phyloP scores from a whole-genome alignment of 2,329 filamentous ascomycete genomes.

The Ambrosiella beaveri region DNA sequence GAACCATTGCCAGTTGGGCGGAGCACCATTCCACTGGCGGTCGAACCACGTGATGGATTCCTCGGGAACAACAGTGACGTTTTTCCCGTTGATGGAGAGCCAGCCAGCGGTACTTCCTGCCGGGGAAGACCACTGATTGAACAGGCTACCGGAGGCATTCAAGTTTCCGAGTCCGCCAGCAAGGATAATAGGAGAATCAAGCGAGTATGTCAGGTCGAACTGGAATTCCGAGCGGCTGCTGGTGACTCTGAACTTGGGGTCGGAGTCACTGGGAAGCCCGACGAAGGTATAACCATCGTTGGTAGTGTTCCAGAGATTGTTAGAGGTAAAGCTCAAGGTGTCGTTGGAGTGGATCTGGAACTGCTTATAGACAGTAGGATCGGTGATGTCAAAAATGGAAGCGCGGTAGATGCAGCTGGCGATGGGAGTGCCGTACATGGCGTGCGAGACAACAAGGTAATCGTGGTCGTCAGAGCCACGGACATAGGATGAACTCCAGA shows the following conservation, averaged over 20 bases:
- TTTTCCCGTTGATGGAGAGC: neutral
- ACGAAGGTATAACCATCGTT: neutral
- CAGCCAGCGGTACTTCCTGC: neutral
- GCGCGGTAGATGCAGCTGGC: neutral
- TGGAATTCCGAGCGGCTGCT: neutral
- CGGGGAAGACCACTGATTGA: neutral
- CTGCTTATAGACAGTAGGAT: neutral
- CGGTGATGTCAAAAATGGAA: neutral
- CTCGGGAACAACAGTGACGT: neutral
- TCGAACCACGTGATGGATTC: neutral
- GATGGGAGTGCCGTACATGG: neutral
- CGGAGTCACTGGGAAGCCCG: neutral
- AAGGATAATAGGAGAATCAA: neutral
- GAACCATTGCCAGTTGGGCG: neutral
- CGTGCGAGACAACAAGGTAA: neutral
- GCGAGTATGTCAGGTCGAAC: neutral
- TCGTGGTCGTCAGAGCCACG: neutral
- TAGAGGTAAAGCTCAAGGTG: neutral
- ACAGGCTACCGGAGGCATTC: neutral
- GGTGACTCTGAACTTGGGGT: neutral
- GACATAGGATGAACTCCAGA: neutral
- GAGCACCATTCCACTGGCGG: neutral
- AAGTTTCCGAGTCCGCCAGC: neutral
- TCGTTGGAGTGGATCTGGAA: neutral
- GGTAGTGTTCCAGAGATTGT: neutral